These are phyloP conservation scores for Candolleomyces aberdarensis DNA, from an alignment of 768 basidiomycete species.

Conservation along the genomic window DNA sequence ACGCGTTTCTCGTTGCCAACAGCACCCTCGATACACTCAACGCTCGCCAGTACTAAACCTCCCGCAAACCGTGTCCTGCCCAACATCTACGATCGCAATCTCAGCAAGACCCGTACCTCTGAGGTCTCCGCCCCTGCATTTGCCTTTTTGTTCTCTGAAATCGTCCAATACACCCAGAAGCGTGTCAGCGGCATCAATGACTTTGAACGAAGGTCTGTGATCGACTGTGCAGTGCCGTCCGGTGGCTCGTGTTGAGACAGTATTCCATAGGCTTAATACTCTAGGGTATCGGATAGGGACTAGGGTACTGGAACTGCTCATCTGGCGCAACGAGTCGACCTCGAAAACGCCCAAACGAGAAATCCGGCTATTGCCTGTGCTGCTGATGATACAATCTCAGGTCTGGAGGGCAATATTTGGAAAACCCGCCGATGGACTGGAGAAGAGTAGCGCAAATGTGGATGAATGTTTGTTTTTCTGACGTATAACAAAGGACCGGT, in stretches of 20 bases:
- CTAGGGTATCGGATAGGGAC: constrained; percentile 91
- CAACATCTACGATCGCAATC: constrained; percentile 83
- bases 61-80: constrained; percentile 43
- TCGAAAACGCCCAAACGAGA: constrained; percentile 93
- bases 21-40: constrained; percentile 45
- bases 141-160: constrained; percentile 88
- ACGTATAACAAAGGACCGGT: constrained; percentile 5
- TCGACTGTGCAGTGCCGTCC: background rate
- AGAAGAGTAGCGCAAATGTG: constrained; percentile 93
- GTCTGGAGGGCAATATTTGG: constrained; percentile 95
- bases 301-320: constrained; percentile 82
- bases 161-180: constrained; percentile 95
- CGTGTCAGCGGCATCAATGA: constrained; percentile 93
- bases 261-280: constrained; percentile 70
- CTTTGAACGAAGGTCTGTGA: constrained; percentile 79
- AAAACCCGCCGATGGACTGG: constrained; percentile 89
- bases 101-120: constrained; percentile 81
- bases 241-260: constrained; percentile 4
- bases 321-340: constrained; percentile 72
- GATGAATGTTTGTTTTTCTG: constrained; percentile 75
- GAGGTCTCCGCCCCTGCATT: constrained; percentile 87
- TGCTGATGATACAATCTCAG: constrained; percentile 94
- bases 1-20: constrained; percentile 71
- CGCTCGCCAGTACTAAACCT: constrained; percentile 34
- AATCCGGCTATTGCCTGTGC: constrained; percentile 82